Evolutionary conservation across 305 asterid species (phyloP), one percentile per base, ranked within the genome.

Genomic region (Fraxinus sp.): DNA sequence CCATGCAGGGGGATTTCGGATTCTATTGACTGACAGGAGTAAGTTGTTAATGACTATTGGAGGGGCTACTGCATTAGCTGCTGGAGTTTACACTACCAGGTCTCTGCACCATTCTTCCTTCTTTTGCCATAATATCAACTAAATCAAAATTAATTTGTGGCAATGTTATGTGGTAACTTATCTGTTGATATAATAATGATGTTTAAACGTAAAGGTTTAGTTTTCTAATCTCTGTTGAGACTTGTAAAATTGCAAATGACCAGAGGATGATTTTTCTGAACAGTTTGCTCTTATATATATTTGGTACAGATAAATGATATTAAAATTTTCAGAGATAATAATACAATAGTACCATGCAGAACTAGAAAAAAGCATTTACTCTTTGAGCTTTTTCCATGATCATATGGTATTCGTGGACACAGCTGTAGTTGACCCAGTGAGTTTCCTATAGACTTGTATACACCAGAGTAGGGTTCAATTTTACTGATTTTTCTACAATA

Each of bases 31-130:
- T 62, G 99, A 96, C 88, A 91, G 94, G 89, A 89, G 98, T 88
- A 92, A 87, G 85, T 84, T 96, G 88, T 84, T 87, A 64, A 96
- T 96, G 99, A 91, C 98, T 52, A 87, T 96, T 81, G 99, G 99
- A 79, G 99, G 98, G 86, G 97, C 84, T 87, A 96, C 99, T 83
- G 99, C 99, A 80, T 86, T 96, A 85, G 99, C 99, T 86, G 98
- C 98, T 76, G 99, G 99, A 80, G 89, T 96, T 84, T 96, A 94
- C 90, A 94, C 98, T 77, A 93, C 99, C 81, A 94, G 99, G 99
- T 94, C 46, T 84, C 85, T 74, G 75, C 68, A 79, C 77, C 80
- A 77, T 76, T 44, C 74, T 76, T 82, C 24, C 35, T 73, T 62
- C 24, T 68, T 46, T 57, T 71, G 72, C 30, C 75, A 20, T 70